Evolutionary conservation across 2,329 filamentous ascomycete genomes (phyloP).

Genomic region (Lasiodiplodia sp.): DNA sequence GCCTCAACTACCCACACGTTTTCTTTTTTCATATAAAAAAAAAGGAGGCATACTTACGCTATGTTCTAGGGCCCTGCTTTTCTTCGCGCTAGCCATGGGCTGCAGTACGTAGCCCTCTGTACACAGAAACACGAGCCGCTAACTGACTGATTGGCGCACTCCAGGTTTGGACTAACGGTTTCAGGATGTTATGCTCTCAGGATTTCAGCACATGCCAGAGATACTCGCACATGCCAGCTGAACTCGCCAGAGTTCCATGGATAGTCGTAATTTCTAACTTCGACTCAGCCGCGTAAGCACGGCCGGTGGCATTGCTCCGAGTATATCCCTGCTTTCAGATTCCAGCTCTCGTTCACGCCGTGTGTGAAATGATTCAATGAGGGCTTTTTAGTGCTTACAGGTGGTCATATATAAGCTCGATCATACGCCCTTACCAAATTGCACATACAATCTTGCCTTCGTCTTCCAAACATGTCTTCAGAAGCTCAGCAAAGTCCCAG

Average conservation of each 20-base stretch:
- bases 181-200: not conserved
- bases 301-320: no score
- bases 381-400: not conserved
- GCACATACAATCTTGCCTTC: not conserved
- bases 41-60: no score
- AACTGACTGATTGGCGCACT: not conserved
- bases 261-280: not conserved
- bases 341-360: not conserved
- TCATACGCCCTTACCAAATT: not conserved
- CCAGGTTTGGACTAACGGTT: not conserved
- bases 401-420: not conserved
- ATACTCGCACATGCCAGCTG: not conserved
- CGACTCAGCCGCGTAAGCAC: not conserved
- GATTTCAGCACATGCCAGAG: not conserved
- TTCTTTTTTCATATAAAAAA: no score
- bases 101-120: no score
- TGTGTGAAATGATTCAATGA: not conserved
- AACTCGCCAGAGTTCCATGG: not conserved
- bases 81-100: no score
- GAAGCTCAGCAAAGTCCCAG: not conserved
- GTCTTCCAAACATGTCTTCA: not conserved
- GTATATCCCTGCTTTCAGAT: not conserved
- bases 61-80: no score
- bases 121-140: not conserved
- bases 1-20: no score